Conservation (phyloP, 2,329 filamentous ascomycete species). For the Neonectria ditissima region DNA sequence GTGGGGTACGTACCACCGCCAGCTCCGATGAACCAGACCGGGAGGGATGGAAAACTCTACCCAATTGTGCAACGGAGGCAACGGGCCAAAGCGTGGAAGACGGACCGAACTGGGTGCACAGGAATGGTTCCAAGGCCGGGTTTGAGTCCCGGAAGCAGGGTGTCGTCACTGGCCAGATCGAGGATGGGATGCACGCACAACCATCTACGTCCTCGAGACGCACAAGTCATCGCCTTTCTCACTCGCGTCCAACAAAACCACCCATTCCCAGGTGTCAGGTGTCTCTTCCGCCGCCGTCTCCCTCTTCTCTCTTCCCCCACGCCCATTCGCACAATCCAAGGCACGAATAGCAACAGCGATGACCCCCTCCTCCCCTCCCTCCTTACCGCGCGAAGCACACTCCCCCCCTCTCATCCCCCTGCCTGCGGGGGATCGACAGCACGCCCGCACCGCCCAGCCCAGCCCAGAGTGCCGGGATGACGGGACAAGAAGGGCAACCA, state of each 20-base stretch:
- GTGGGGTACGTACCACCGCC: neutral
- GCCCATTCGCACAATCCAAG: slow-evolving; percentile 13
- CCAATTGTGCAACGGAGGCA: neutral
- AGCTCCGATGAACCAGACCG: neutral
- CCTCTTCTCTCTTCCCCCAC: neutral
- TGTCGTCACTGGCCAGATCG: slow-evolving; percentile 11
- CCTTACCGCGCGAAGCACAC: neutral
- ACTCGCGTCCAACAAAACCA: neutral
- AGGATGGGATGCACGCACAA: neutral
- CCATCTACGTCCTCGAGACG: too few relatives aligned
- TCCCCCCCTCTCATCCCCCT: neutral
- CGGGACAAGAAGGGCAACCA: too few relatives aligned
- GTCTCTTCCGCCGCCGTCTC: neutral
- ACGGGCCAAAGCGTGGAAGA: neutral
- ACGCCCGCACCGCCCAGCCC: slow-evolving; percentile 3
- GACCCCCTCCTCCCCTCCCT: too few relatives aligned
- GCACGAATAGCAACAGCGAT: slow-evolving; percentile 13
- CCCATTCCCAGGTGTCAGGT: neutral
- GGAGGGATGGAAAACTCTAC: too few relatives aligned
- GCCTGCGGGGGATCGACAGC: slow-evolving; percentile 24
- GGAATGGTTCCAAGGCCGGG: too few relatives aligned
- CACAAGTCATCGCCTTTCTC: too few relatives aligned
- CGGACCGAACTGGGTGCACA: neutral
- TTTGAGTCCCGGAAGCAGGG: neutral
- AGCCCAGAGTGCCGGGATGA: slow-evolving; percentile 17